Evolutionary conservation across 2,329 filamentous ascomycete genomes (phyloP), one percentile per base, ranked within the genome.

Genomic region (Paecilomyces dactylethromorphus): DNA sequence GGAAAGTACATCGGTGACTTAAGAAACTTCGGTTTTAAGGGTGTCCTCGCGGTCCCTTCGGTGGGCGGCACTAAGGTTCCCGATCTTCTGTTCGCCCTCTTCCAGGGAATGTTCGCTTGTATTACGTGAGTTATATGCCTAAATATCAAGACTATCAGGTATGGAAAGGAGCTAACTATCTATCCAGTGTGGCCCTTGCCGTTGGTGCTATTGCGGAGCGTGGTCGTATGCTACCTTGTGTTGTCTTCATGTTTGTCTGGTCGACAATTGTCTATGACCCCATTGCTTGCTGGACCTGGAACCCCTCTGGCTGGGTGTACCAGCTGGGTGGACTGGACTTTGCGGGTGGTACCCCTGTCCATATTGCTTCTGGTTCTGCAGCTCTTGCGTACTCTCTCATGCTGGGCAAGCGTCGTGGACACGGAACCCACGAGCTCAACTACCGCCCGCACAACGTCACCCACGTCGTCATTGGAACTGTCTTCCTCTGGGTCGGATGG

Each of bases 201-300:
- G 87, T 91, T 39, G 91, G 91, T 61, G 91, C 91, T 54, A 89
- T 92, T 32, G 91, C 91, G 56, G 92, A 96, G 73, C 84, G 92
- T 65, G 92, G 92, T 61, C 86, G 91, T 61, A 92, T 95, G 87
- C 84, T 94, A 5, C 91, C 92, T 12, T 92, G 89, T 72, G 85
- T 96, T 65, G 81, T 96, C 69, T 96, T 96, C 81, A 94, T 95
- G 87, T 93, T 96, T 70, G 79, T 96, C 72, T 96, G 92, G 92
- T 83, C 88, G 1, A 96, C 92, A 4, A 71, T 96, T 60, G 89
- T 96, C 71, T 96, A 96, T 76, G 91, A 96, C 68, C 89, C 91
- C 1, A 92, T 96, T 70, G 92, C 92, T 53, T 96, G 91, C 82
- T 96, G 92, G 92, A 95, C 90, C 8, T 96, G 92, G 92, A 96